A percentile compares a stretch with the other conserved stretches of the same genome.
Evolutionary conservation across 2,329 filamentous ascomycete genomes (phyloP).

Genomic region (Paraphaeosphaeria minitans): DNA sequence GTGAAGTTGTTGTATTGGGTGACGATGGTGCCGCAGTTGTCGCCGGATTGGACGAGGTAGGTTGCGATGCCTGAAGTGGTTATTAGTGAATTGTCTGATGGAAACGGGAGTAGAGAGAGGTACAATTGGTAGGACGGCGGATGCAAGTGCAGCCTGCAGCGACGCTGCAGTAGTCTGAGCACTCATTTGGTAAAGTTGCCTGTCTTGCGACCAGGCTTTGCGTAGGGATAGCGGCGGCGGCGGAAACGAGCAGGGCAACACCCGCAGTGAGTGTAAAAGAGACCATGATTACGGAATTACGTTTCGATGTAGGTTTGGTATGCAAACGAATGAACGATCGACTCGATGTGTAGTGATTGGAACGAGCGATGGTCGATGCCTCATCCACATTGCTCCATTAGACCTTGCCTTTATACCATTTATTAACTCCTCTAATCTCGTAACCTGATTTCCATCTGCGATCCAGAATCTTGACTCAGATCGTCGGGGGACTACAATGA

Average conservation of each 20-base stretch:
- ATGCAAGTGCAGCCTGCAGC: constrained; percentile 30
- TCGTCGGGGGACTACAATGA: not conserved
- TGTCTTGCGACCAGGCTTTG: constrained; percentile 16
- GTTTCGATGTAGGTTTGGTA: not conserved
- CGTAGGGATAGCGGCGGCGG: constrained; percentile 14
- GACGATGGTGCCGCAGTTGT: constrained; percentile 40
- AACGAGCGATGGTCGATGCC: constrained; percentile 7
- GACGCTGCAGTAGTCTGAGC: constrained; percentile 28
- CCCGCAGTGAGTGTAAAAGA: constrained; percentile 19
- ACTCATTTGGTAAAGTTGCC: constrained; percentile 18
- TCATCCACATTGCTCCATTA: not conserved
- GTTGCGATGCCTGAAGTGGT: constrained; percentile 17
- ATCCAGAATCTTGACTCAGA: not conserved
- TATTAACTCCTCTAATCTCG: not conserved
- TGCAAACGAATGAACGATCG: constrained; percentile 13
- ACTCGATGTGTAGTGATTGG: not conserved
- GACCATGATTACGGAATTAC: constrained; percentile 20
- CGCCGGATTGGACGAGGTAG: constrained; percentile 35
- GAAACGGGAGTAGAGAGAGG: not conserved
- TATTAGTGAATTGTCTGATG: not conserved
- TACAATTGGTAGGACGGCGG: constrained; percentile 30
- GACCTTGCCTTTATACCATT: not conserved
- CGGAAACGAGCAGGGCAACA: constrained; percentile 22
- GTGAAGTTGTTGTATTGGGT: constrained; percentile 42
- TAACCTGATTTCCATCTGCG: not conserved